Base-by-base conservation (phyloP, 139 green algal genomes). In the Chlamydomonas schloesseri region DNA sequence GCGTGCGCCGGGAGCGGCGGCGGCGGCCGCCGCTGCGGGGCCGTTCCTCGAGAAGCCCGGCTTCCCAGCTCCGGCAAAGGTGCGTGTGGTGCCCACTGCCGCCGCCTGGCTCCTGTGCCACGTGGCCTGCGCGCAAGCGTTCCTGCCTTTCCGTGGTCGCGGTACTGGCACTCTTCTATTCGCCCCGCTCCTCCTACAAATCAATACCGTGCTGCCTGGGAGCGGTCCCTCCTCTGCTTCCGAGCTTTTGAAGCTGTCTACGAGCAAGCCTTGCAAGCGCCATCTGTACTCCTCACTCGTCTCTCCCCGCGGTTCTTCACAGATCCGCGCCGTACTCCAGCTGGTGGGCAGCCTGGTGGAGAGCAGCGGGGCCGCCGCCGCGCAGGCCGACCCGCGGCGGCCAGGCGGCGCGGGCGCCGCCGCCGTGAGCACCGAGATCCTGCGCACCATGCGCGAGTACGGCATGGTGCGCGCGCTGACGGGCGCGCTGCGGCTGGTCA, bases 361-460 rank as follows among this genome's bases (percentile, higher is more conserved):
- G 60, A 69, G 21, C 34, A 57, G 62, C 26, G 79, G 29, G 3
- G 75, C 81, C 3, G 37, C 34, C 1, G 42, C 37, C 24, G 28
- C 42, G 26, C 28, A 34, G 42, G 42, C 42, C 37, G 78, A 85
- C 42, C 57, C 76, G 4, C 86, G 86, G 20, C 58, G 28, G 18
- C 68, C 70, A 15, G n/a, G 70, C 20, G 60, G 64, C 69, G 46
- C 37, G 20, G 55, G 31, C 37, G 47, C 67, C 21, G 55, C 82
- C 42, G 81, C 88, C 37, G 62, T 95, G 34, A 88, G 86, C 31
- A 55, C 85, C 10, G 97, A 99, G 70, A 94, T 96, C 73, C 62
- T 94, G 58, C 90, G 94, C 4, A 89, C 89, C 18, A 97, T 98
- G 95, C 89, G 92, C 20, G 93, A 98, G 34, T 91, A 92, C 28